These are phyloP conservation scores for Achlya hypogyna DNA, from an alignment of 352 stramenopile genomes.

Conservation along the genomic window DNA sequence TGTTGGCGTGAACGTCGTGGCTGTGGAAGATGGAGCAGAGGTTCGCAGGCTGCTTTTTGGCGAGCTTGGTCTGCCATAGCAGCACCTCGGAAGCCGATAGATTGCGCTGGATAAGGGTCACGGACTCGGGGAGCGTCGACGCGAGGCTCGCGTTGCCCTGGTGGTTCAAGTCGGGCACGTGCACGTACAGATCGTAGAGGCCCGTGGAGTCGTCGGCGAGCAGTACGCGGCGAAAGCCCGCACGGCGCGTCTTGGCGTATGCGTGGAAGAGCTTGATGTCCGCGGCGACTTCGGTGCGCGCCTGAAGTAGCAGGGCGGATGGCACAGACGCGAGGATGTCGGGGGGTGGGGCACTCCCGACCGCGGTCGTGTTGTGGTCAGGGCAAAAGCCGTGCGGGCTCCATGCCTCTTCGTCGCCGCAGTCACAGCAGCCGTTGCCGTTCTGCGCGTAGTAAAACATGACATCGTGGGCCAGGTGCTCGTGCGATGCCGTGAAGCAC, in stretches of 20 bases:
- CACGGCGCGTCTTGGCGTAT: neutral
- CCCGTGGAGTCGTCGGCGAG: neutral
- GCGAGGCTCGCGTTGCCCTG: neutral
- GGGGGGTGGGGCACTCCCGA: neutral
- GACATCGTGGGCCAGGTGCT: conserved; percentile 90
- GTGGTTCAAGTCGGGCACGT: conserved; percentile 18
- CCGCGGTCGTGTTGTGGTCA: conserved; percentile 63
- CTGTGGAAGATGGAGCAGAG: neutral
- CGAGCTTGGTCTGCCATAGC: conserved; percentile 16
- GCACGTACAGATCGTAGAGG: conserved; percentile 9
- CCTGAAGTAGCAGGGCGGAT: neutral
- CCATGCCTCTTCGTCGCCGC: conserved; percentile 95
- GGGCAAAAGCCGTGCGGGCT: conserved; percentile 90
- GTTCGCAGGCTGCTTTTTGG: neutral
- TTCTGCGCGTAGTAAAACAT: conserved; percentile 93
- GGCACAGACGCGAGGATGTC: conserved; percentile 16
- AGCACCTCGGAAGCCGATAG: conserved; percentile 14
- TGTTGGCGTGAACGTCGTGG: neutral
- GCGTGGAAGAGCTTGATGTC: neutral
- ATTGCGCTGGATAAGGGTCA: conserved; percentile 11
- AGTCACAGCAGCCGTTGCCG: conserved; percentile 96
- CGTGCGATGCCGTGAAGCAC: conserved; percentile 88
- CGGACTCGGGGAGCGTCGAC: conserved; percentile 8
- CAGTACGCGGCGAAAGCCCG: neutral
- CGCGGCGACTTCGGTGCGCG: neutral